Evolutionary conservation across 352 stramenopile species (phyloP).

Genomic region (Pythium oligandrum): DNA sequence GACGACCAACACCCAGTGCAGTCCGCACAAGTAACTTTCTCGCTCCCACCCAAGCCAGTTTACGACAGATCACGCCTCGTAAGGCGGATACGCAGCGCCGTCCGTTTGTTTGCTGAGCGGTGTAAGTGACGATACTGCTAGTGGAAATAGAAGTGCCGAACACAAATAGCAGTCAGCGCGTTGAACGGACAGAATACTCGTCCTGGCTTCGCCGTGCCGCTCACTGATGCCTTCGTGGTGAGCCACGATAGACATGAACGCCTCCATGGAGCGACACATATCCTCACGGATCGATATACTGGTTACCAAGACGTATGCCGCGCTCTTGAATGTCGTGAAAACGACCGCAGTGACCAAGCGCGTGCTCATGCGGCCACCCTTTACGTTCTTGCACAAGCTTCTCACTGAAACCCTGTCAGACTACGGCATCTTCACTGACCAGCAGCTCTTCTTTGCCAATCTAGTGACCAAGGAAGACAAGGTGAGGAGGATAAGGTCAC

Average conservation of each 20-base stretch:
- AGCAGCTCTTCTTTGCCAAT: slow-evolving; percentile 57
- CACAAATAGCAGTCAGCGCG: slow-evolving; percentile 6
- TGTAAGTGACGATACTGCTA: neutral
- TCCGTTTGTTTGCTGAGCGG: slow-evolving; percentile 29
- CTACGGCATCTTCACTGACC: slow-evolving; percentile 58
- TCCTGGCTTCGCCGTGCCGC: too few species aligned
- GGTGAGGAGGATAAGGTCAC: slow-evolving; percentile 14
- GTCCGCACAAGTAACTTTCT: slow-evolving; percentile 54
- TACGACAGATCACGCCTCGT: slow-evolving; percentile 36
- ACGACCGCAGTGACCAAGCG: slow-evolving; percentile 66
- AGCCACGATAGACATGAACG: too few species aligned
- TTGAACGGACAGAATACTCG: too few species aligned
- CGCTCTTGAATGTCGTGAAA: slow-evolving; percentile 56
- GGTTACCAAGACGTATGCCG: slow-evolving; percentile 61
- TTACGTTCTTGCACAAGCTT: slow-evolving; percentile 82
- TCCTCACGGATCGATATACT: too few species aligned
- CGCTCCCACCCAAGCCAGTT: slow-evolving; percentile 59
- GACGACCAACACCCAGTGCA: neutral
- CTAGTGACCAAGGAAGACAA: slow-evolving; percentile 75
- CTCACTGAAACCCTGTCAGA: slow-evolving; percentile 57
- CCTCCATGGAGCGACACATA: too few species aligned
- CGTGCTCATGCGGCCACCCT: slow-evolving; percentile 64
- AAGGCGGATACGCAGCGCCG: slow-evolving; percentile 19
- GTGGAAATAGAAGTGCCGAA: neutral
- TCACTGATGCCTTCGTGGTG: too few species aligned